Percentiles rank a stretch among this genome's conserved stretches.
These are phyloP conservation scores for Lagerstroemia speciosa DNA, from an alignment of 345 rosid genomes.

Conservation along the genomic window DNA sequence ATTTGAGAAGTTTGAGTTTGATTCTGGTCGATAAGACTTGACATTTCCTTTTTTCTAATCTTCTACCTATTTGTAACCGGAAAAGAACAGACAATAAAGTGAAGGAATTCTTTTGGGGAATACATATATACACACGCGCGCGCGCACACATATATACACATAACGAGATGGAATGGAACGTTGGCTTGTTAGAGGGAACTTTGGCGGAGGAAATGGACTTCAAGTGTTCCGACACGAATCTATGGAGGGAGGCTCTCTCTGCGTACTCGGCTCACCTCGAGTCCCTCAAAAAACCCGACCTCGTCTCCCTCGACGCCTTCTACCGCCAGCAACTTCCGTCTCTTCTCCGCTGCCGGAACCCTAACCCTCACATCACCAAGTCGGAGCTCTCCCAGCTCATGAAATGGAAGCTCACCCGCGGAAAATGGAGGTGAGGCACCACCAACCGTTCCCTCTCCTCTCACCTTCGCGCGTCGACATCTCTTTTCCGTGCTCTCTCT, in stretches of 20 bases:
- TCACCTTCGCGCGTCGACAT: not conserved
- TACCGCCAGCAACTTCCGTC: slow-evolving; percentile 60
- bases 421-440: slow-evolving; percentile 63
- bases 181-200: not conserved
- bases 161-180: not conserved
- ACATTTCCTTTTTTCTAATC: no score
- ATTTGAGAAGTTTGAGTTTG: no score
- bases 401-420: slow-evolving; percentile 94
- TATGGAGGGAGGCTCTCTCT: slow-evolving; percentile 52
- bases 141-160: not conserved
- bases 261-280: slow-evolving; percentile 45
- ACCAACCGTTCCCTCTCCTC: not conserved
- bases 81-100: no score
- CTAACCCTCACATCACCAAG: slow-evolving; percentile 64
- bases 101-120: no score
- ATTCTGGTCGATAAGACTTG: no score
- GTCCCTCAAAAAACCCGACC: slow-evolving; percentile 57
- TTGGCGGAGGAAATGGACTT: slow-evolving; percentile 26
- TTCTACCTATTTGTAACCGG: no score
- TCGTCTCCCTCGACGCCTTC: slow-evolving; percentile 59
- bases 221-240: slow-evolving; percentile 32
- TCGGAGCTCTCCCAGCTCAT: slow-evolving; percentile 76
- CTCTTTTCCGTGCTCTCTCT: not conserved
- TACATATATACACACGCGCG: no score
- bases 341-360: slow-evolving; percentile 56